phyloP scores from a whole-genome alignment of 2,329 filamentous ascomycete species.

The Colletotrichum tamarilloi region DNA sequence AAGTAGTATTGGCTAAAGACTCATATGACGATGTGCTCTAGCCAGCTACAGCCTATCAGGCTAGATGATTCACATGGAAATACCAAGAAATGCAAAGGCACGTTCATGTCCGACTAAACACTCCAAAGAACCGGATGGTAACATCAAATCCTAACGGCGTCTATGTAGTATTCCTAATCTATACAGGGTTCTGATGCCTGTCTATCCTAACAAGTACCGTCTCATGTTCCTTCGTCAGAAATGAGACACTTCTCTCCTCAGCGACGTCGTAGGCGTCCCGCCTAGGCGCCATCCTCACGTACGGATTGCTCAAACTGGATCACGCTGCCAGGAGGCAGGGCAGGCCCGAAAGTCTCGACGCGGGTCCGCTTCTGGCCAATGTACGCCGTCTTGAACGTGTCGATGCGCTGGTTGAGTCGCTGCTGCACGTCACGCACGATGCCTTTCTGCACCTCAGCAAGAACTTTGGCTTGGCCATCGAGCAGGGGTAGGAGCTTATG shows the following conservation, averaged over 20 bases:
- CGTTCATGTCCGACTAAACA: neutral
- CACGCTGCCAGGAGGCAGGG: constrained; percentile 48
- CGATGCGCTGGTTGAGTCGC: constrained; percentile 65
- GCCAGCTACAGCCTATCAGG: neutral
- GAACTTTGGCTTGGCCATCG: constrained; percentile 42
- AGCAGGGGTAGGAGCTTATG: constrained; percentile 63
- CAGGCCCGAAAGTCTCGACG: constrained; percentile 55
- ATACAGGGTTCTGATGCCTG: neutral
- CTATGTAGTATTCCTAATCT: neutral
- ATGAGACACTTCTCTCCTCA: neutral
- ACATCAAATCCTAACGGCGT: neutral
- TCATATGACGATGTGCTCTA: neutral
- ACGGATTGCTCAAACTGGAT: constrained; percentile 47
- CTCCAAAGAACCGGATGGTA: neutral
- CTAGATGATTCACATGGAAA: neutral
- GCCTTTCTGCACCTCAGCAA: constrained; percentile 50
- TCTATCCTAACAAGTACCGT: neutral
- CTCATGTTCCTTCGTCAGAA: neutral
- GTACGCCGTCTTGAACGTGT: constrained; percentile 51
- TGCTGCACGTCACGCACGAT: constrained; percentile 56
- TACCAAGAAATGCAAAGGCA: neutral
- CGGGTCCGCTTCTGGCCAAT: constrained; percentile 55
- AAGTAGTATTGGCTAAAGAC: neutral
- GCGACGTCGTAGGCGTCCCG: neutral
- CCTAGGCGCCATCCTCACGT: constrained; percentile 44